Evolutionary conservation across 2,329 filamentous ascomycete genomes (phyloP).

Genomic region (Fusarium humuli): DNA sequence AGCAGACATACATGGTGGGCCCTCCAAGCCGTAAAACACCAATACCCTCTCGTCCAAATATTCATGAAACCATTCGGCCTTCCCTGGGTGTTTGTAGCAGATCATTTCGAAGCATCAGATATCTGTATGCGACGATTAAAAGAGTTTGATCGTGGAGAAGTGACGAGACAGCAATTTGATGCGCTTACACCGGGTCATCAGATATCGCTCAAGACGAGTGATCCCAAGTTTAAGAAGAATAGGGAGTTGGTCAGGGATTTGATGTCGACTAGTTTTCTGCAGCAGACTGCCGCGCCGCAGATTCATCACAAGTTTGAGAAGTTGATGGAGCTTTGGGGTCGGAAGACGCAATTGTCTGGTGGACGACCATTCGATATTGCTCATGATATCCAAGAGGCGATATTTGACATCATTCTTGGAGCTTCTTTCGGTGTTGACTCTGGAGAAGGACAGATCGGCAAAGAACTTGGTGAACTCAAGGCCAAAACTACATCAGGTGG

Average conservation of each 20-base stretch:
- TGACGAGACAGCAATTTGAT: neutral
- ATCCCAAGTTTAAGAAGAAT: conserved; percentile 37
- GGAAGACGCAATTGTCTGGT: conserved; percentile 43
- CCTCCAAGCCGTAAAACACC: conserved; percentile 13
- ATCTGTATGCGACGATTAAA: conserved; percentile 31
- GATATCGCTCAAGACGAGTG: conserved; percentile 7
- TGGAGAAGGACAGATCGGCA: neutral
- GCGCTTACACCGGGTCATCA: conserved; percentile 17
- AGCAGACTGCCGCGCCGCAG: conserved; percentile 47
- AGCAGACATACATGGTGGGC: conserved; percentile 30
- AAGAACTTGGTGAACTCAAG: conserved; percentile 21
- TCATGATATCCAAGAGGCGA: conserved; percentile 47
- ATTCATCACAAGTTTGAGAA: conserved; percentile 47
- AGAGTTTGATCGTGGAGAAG: conserved; percentile 28
- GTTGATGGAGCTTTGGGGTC: conserved; percentile 50
- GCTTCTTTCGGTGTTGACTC: conserved; percentile 46
- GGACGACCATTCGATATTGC: conserved; percentile 48
- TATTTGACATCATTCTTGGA: conserved; percentile 49
- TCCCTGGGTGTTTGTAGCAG: conserved; percentile 31
- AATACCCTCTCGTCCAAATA: conserved; percentile 27
- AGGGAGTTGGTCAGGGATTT: conserved; percentile 37
- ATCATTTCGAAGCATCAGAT: conserved; percentile 32
- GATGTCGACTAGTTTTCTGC: conserved; percentile 30
- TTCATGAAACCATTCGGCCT: conserved; percentile 27
- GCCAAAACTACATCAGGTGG: neutral